These are phyloP conservation scores for Alternaria conjuncta DNA, from an alignment of 2,329 filamentous ascomycete species.

Conservation along the genomic window DNA sequence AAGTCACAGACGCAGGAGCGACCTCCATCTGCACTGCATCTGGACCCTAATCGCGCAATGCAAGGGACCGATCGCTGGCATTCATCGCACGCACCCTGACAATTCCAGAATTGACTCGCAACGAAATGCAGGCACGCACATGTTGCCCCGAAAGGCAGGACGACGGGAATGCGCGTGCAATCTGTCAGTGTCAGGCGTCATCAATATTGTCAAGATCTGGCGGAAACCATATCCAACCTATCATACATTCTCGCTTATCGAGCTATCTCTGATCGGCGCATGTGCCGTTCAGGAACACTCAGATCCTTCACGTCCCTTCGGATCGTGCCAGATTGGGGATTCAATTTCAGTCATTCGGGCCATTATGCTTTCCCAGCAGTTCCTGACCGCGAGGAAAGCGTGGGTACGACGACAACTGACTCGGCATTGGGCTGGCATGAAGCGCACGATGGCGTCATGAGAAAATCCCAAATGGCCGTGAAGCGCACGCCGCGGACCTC, in stretches of 20 bases:
- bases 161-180: neutral
- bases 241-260: constrained; percentile 19
- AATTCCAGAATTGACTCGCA: neutral
- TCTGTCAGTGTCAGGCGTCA: constrained; percentile 9
- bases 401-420: neutral
- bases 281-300: neutral
- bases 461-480: neutral
- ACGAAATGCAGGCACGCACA: constrained; percentile 13
- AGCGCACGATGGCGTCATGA: constrained; percentile 13
- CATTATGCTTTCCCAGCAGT: neutral
- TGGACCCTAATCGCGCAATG: neutral
- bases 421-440: neutral
- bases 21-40: neutral
- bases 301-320: neutral
- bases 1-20: neutral
- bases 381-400: neutral
- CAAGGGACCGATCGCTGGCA: neutral
- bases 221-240: constrained; percentile 1
- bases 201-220: constrained; percentile 9
- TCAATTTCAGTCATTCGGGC: neutral
- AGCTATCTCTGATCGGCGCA: neutral
- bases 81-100: neutral
- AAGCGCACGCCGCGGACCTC: neutral
- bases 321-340: neutral
- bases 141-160: constrained; percentile 1